A percentile compares a stretch with the other conserved stretches of the same genome.
These are phyloP conservation scores for Magnaporthales sp. DNA, from an alignment of 2,329 filamentous ascomycete genomes.

Conservation along the genomic window DNA sequence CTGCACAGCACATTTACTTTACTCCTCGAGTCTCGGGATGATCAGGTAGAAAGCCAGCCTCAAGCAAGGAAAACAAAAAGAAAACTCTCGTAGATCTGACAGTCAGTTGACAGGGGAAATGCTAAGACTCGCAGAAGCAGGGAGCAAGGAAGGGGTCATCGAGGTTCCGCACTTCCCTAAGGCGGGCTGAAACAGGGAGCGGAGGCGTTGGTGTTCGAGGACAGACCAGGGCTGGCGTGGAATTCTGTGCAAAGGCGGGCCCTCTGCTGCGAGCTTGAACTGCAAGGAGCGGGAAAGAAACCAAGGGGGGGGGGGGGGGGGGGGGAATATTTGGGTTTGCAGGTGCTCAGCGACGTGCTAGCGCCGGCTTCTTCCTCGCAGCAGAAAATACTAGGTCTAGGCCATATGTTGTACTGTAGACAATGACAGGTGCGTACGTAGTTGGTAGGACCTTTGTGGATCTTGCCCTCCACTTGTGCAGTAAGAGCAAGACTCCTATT, in stretches of 20 bases:
- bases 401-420: neutral
- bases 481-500: neutral
- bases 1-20: neutral
- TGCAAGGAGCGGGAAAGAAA: neutral
- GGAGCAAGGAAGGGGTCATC: conserved; percentile 5
- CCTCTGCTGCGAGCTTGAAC: neutral
- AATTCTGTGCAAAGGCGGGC: neutral
- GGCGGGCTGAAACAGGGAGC: conserved; percentile 18
- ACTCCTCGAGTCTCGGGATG: neutral
- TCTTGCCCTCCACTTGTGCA: neutral
- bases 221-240: conserved; percentile 11
- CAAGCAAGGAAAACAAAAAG: neutral
- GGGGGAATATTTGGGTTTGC: neutral
- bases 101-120: neutral
- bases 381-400: neutral
- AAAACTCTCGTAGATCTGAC: neutral
- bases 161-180: conserved; percentile 5
- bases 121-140: neutral
- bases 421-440: neutral
- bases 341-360: neutral
- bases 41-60: neutral
- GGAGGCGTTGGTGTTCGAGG: conserved; percentile 16
- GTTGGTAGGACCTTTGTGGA: neutral
- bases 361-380: neutral
- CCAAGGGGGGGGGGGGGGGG: neutral